Conservation (phyloP, 2,329 filamentous ascomycete genomes). For the Amesomyces nigricolor region DNA sequence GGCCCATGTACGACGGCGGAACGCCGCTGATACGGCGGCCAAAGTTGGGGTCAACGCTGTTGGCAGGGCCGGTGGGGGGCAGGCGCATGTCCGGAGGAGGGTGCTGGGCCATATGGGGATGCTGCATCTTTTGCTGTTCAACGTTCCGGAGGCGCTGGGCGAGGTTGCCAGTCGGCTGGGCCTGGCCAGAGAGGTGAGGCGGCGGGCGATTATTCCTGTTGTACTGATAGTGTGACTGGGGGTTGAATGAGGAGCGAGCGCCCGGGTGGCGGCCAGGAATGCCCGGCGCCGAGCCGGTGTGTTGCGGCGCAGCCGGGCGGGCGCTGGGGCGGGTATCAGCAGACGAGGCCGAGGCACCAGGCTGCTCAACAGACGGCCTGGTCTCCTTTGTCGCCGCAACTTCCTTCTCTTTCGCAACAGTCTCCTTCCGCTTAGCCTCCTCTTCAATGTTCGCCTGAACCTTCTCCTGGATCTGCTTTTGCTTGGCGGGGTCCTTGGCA, state of each 20-base stretch:
- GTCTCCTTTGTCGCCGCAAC: conserved; percentile 45
- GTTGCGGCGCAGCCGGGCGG: conserved; percentile 34
- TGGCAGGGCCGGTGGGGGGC: conserved; percentile 68
- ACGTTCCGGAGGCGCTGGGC: conserved; percentile 47
- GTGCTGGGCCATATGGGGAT: conserved; percentile 27
- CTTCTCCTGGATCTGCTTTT: conserved; percentile 87
- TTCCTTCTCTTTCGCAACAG: conserved; percentile 39
- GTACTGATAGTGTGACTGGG: conserved; percentile 42
- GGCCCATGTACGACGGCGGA: conserved; percentile 44
- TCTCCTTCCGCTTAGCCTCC: conserved; percentile 45
- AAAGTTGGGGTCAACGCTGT: conserved; percentile 47
- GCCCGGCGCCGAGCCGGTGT: conserved; percentile 28
- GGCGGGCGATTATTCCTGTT: conserved; percentile 45
- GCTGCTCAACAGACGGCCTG: conserved; percentile 31
- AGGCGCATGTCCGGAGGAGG: conserved; percentile 44
- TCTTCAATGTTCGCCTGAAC: conserved; percentile 71
- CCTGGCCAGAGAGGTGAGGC: conserved; percentile 38
- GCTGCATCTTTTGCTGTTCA: conserved; percentile 47
- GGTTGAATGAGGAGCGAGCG: conserved; percentile 44
- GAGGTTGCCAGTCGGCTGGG: conserved; percentile 41
- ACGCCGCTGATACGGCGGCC: conserved; percentile 48
- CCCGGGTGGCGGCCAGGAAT: conserved; percentile 41
- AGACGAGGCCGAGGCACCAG: conserved; percentile 18
- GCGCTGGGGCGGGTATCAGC: conserved; percentile 20
- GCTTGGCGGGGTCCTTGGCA: conserved; percentile 92